A percentile compares a stretch with the other conserved stretches of the same genome.
These are phyloP conservation scores for Sordariomycetes sp. DNA, from an alignment of 2,329 filamentous ascomycete species.

Conservation along the genomic window DNA sequence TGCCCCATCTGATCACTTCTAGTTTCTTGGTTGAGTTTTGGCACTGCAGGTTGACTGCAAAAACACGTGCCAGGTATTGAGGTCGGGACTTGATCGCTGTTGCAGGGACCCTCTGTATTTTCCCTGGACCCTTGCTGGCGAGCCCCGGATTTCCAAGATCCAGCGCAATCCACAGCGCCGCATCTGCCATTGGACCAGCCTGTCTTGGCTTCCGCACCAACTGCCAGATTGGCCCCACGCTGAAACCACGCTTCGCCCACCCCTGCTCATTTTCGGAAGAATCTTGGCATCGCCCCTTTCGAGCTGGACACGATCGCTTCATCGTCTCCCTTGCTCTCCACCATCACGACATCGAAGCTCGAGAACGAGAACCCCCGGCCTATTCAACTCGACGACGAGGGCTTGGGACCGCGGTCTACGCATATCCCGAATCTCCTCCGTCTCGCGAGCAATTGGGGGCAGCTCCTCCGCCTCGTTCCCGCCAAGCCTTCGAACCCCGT, in stretches of 20 bases:
- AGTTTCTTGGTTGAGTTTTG: background rate
- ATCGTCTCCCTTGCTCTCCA: background rate
- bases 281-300: slow-evolving; percentile 3
- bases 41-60: too few species aligned
- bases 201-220: too few species aligned
- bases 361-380: background rate
- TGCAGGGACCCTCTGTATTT: background rate
- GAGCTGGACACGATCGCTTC: background rate
- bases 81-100: too few species aligned
- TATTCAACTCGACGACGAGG: background rate
- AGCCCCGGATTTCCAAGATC: background rate
- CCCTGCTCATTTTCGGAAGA: background rate
- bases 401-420: background rate
- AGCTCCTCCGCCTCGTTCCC: background rate
- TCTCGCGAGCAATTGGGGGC: background rate
- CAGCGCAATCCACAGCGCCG: background rate
- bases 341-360: background rate
- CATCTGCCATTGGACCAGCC: background rate
- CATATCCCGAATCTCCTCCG: background rate
- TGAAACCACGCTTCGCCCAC: background rate
- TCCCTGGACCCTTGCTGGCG: background rate
- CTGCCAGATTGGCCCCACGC: background rate
- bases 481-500: background rate
- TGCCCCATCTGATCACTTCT: background rate
- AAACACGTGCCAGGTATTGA: too few species aligned